Percentiles rank a stretch among this genome's conserved stretches.
These are phyloP conservation scores for Solanum paucissectum DNA, from an alignment of 257 asterid species.

Conservation along the genomic window DNA sequence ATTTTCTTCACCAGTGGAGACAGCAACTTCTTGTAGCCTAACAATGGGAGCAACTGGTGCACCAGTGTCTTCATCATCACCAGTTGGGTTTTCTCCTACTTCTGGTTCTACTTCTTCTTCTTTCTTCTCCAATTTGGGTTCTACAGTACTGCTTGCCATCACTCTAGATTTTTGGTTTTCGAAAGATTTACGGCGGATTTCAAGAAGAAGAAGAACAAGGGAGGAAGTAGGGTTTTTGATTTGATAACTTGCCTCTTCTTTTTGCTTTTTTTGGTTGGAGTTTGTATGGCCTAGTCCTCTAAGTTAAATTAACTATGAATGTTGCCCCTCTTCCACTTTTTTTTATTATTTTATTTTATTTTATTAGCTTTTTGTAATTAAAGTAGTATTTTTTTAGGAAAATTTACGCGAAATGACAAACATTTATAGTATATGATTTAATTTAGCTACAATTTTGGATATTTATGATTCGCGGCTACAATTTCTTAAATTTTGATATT, in stretches of 20 bases:
- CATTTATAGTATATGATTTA: no score
- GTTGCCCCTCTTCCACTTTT: background rate
- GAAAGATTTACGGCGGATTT: background rate
- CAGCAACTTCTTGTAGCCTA: slow-evolving; percentile 61
- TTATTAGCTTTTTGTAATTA: background rate
- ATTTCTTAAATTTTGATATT: no score
- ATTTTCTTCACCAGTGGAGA: slow-evolving; percentile 74
- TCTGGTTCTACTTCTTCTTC: slow-evolving; percentile 26
- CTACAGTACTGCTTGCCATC: slow-evolving; percentile 42
- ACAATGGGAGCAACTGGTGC: slow-evolving; percentile 76
- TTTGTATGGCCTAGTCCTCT: background rate
- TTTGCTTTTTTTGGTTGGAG: background rate
- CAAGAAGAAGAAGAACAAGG: background rate
- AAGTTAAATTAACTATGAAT: background rate
- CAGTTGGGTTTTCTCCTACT: slow-evolving; percentile 24
- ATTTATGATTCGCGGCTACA: no score
- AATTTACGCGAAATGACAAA: background rate
- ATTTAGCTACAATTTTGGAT: background rate
- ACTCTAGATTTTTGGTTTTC: background rate
- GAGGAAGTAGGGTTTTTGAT: slow-evolving; percentile 11
- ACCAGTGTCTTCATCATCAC: slow-evolving; percentile 78
- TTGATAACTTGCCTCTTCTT: background rate
- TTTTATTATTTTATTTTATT: background rate
- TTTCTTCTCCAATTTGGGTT: slow-evolving; percentile 23
- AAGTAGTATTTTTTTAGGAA: background rate